A percentile compares a stretch with the other conserved stretches of the same genome.
These are phyloP conservation scores for Calvatia gigantea DNA, from an alignment of 768 basidiomycete species.

Conservation along the genomic window DNA sequence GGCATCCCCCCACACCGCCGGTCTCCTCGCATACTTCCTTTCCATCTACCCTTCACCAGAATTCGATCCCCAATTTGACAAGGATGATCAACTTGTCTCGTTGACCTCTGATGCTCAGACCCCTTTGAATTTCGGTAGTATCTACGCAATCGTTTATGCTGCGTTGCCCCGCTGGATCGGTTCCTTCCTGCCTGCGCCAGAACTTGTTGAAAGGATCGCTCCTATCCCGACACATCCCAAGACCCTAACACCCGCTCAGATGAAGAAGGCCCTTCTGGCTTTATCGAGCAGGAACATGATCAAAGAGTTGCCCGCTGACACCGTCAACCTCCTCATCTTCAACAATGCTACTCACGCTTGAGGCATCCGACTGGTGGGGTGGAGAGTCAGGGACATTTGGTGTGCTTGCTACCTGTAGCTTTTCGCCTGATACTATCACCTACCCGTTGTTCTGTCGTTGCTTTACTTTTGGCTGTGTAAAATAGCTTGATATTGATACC, in stretches of 20 bases:
- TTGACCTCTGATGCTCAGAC: conserved; percentile 28
- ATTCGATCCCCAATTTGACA: conserved; percentile 51
- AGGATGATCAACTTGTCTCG: conserved; percentile 33
- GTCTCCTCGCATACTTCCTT: conserved; percentile 87
- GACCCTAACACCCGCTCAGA: conserved; percentile 58
- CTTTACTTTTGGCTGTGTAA: background rate
- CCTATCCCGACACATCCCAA: conserved; percentile 38
- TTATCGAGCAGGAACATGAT: conserved; percentile 56
- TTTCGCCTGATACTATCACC: background rate
- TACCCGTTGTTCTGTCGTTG: background rate
- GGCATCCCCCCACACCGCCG: conserved; percentile 92
- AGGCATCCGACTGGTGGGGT: background rate
- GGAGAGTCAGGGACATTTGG: background rate
- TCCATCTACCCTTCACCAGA: conserved; percentile 74
- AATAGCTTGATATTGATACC: too few relatives aligned
- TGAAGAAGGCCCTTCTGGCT: conserved; percentile 71
- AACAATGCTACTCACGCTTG: conserved; percentile 62
- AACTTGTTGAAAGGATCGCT: conserved; percentile 38
- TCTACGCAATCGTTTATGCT: conserved; percentile 52
- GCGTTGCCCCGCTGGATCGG: conserved; percentile 58
- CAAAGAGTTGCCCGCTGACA: conserved; percentile 43
- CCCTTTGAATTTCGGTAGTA: conserved; percentile 20
- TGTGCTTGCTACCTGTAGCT: background rate
- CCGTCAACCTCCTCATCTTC: conserved; percentile 73
- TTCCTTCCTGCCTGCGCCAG: conserved; percentile 52